Base-by-base conservation (phyloP, 345 rosid genomes). In the Salix dunnii region DNA sequence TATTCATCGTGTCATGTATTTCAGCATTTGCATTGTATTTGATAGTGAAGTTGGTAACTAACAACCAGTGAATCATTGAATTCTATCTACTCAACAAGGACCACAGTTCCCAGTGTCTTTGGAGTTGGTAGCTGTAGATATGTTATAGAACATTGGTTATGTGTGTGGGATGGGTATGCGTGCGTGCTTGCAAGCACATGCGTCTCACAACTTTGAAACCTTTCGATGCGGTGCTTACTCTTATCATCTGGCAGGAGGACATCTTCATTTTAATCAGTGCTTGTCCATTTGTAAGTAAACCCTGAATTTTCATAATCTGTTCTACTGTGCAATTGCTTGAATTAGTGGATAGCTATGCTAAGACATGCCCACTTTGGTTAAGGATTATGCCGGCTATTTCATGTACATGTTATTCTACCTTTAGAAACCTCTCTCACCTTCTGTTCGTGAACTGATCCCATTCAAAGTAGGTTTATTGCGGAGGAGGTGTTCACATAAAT, bases 211-310 rank as follows among this genome's bases (percentile, higher is more conserved):
- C 21, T 76, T 51, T 18, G 28, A 30, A 51, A 30, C 71, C 42
- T 5, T 58, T 71, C 68, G 12, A 68, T 84, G 86, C 84, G 94
- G 98, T 81, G 85, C 70, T 87, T 82, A 68, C 92, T 92, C 76
- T 81, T 96, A 84, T 90, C 99, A 17, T 76, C 77, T 27, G 95
- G 95, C 14, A 98, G 97, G 42, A 84, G 77, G 5, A 92, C 77
- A 77, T 94, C 73, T 87, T 97, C 67, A 87, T 88, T 77, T 78
- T 96, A 74, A 91, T 94, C 66, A 92, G 91, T 66, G 90, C 92
- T 68, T 97, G 98, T 71, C 88, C 93, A 79, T 89, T 96, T 74
- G 98, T 96, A 88, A 88, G 99, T 81, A 74, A 72, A 69, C 27
- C 73, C 77, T 65, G 53, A 70, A 65, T 23, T 31, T 42, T 68